Evolutionary conservation across 371 early-diverging fungal genomes (phyloP).

Genomic region (Mucor lusitanicus): DNA sequence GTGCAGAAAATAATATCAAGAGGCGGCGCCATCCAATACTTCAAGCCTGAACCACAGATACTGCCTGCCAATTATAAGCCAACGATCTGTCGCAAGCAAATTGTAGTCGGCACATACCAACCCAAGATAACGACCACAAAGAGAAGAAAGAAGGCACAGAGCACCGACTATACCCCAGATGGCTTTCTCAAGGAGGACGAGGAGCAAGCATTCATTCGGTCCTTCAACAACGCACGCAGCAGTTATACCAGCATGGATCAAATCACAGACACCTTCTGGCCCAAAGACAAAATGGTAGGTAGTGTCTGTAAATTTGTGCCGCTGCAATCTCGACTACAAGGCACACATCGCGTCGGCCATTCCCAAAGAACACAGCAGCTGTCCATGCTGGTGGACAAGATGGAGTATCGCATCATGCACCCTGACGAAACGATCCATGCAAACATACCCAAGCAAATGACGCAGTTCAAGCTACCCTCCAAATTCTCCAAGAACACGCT

Average conservation of each 20-base stretch:
- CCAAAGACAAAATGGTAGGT: neutral
- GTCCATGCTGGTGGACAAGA: conserved; percentile 17
- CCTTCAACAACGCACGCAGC: neutral
- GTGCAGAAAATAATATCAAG: conserved; percentile 57
- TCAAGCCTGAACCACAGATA: conserved; percentile 34
- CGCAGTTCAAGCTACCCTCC: conserved; percentile 5
- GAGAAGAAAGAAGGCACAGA: neutral
- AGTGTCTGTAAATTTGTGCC: conserved; percentile 21
- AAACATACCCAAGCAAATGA: neutral
- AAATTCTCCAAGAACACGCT: neutral
- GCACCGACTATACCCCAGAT: neutral
- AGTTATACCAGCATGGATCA: conserved; percentile 10
- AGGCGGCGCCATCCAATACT: conserved; percentile 21
- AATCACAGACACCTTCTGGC: conserved; percentile 25
- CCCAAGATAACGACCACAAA: neutral
- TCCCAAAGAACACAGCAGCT: conserved; percentile 29
- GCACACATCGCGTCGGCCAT: conserved; percentile 24
- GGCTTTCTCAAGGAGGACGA: neutral
- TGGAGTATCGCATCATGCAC: conserved; percentile 40
- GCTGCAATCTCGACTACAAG: conserved; percentile 10
- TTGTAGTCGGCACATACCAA: conserved; percentile 33
- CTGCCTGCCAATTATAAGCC: conserved; percentile 55
- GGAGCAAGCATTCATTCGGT: neutral
- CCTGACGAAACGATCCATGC: conserved; percentile 2
- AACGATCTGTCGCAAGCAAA: conserved; percentile 28